Evolutionary conservation across 805 yeast species (phyloP), one percentile per base, ranked within the genome.

Genomic region (Starmerella ratchasimensis): DNA sequence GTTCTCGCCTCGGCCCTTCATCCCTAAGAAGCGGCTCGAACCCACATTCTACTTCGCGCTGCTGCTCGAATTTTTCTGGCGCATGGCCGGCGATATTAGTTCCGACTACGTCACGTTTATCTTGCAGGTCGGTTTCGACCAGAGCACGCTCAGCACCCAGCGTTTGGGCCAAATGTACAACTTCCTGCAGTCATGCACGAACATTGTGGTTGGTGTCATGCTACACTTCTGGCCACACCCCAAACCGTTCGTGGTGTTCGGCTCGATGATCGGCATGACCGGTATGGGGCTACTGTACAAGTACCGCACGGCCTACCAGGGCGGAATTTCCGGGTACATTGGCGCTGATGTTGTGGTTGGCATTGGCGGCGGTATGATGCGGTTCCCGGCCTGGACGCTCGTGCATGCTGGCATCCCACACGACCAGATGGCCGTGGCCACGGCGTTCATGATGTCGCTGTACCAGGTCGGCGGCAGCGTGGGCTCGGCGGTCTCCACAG

Each of bases 331-430:
- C 29, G 84, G 83, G 46, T 63, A 76, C 43, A 72, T 79, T 54
- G 84, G 77, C 11, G 70, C 77, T 5, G 64, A 72, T 46, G 69
- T 75, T 52, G 51, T 78, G 16, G 56, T 75, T 49, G 86, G 86
- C 47, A 65, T 79, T 39, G 84, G 82, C 49, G 80, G 80, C 32
- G 81, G 81, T 20, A 71, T 77, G 56, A 72, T 76, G 62, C 72
- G 79, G 10, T 75, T 73, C 51, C 66, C 78, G 5, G 64, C 72
- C n/a, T 78, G 72, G 52, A 72, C 72, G 4, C 65, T 79, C 29
- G 67, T 73, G 42, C 74, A 71, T 49, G 62, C 81, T 0, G 63
- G 71, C 38, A 64, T 72, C 28, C 68, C 62, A 45, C 84, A 76
- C 56, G 75, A 71, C 52, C 67, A 70, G 57, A 70, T 76, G 75